These are phyloP conservation scores for Ustilago loliicola DNA, from an alignment of 1,284 basidiomycete genomes.

Conservation along the genomic window DNA sequence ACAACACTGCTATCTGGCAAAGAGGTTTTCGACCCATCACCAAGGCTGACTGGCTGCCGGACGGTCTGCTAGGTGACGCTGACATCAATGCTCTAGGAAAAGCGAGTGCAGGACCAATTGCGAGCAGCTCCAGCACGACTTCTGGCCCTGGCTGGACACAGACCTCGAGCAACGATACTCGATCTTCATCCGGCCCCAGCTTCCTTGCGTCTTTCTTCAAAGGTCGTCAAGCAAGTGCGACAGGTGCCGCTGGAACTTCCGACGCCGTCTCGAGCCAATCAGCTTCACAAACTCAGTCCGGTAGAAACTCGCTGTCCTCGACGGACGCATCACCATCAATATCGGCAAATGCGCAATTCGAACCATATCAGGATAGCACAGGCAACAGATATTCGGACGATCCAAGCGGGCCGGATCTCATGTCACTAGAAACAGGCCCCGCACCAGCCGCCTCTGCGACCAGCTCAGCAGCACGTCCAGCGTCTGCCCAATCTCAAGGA, in stretches of 20 bases:
- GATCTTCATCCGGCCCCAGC: conserved; percentile 28
- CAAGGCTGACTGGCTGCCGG: conserved; percentile 39
- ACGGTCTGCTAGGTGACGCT: conserved; percentile 11
- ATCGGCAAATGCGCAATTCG: conserved; percentile 14
- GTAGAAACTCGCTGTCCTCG: conserved; percentile 17
- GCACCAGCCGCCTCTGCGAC: conserved; percentile 6
- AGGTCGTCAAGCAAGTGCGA: conserved; percentile 30
- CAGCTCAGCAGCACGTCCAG: not conserved
- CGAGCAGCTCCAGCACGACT: not conserved
- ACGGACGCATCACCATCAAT: conserved; percentile 11
- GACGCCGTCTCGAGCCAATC: not conserved
- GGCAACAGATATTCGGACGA: conserved; percentile 36
- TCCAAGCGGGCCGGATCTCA: conserved; percentile 41
- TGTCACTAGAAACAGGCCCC: conserved; percentile 32
- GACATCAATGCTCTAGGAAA: conserved; percentile 11
- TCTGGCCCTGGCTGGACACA: conserved; percentile 51
- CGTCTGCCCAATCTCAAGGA: conserved; percentile 18
- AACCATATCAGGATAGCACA: conserved; percentile 31
- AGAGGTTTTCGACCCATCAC: conserved; percentile 21
- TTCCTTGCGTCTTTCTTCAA: conserved; percentile 47
- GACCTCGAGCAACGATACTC: conserved; percentile 36
- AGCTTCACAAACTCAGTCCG: conserved; percentile 3
- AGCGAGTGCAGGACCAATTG: not conserved
- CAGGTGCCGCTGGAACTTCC: not conserved
- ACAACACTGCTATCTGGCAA: conserved; percentile 29